Evolutionary conservation across 2,329 filamentous ascomycete genomes (phyloP), one percentile per base, ranked within the genome.

Genomic region (Penicillium rolfsii): DNA sequence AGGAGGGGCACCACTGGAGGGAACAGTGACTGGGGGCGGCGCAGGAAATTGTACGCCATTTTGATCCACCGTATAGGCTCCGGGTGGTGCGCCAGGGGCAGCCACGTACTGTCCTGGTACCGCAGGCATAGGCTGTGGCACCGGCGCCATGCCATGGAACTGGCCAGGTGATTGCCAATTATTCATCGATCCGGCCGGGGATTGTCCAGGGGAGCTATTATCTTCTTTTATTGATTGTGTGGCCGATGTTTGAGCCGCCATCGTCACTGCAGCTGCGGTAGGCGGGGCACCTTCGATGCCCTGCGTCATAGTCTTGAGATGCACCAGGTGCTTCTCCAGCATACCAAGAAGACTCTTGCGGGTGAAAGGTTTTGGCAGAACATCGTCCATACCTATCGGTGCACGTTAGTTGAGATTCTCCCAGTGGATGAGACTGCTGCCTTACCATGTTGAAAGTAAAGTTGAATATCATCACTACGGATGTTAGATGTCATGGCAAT

Each of bases 401-500:
- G 14, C 4, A 26, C 36, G 68, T 82, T 64, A 70, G 69, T 59
- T 59, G 9, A 9, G 16, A 55, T 24, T 24, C 7, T 43, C 24
- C 6, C 3, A 4, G 5, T 33, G 3, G 41, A 26, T 26, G 4
- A 1, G 12, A 24, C 1, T 2, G 26, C 8, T n/a, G 14, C 71
- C 89, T 82, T 84, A 95, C 93, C 95, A 79, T 96, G 93, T 71
- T 94, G 89, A 80, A 97, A 98, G 75, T 99, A 99, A 80, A 96
- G 93, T 57, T 94, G 91, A 63, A 98, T 96, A 74, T 99, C 95
- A 71, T 97, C 94, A 62, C 92, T 93, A 66, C 95, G 87, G 66
- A 99, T 98, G 73, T 98, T 99, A 3, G 94, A 97, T 3, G 95
- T 99, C 95, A 99, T 98, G 50, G 95, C 95, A 60, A 99, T 91